Conservation (phyloP, 1,284 basidiomycete genomes). For the Anthracocystis setariae region DNA sequence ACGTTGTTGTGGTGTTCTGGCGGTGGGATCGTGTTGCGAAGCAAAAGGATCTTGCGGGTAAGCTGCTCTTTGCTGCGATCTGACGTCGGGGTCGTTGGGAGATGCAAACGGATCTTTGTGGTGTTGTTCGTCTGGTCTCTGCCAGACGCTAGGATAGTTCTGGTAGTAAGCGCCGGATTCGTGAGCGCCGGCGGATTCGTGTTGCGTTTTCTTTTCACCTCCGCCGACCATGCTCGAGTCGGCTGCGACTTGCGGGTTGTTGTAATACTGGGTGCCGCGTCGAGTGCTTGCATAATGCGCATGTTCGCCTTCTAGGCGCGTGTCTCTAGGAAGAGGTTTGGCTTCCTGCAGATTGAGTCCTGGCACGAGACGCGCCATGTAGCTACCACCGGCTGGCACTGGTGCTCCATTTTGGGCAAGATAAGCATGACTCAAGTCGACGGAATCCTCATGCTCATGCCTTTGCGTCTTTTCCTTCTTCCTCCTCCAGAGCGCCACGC, state of each 20-base stretch:
- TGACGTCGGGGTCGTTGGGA: background rate
- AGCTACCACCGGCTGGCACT: conserved; percentile 21
- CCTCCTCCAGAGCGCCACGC: conserved; percentile 27
- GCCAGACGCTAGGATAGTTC: background rate
- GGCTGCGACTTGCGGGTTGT: conserved; percentile 2
- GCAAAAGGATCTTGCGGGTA: conserved; percentile 15
- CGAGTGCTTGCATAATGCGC: conserved; percentile 20
- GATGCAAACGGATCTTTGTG: background rate
- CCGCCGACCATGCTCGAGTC: background rate
- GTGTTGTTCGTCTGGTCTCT: background rate
- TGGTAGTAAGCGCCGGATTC: background rate
- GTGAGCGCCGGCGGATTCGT: background rate
- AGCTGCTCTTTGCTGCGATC: background rate
- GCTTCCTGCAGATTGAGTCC: conserved; percentile 33
- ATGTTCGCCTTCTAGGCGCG: conserved; percentile 24
- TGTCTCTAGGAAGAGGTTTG: conserved; percentile 20
- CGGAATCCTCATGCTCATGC: conserved; percentile 14
- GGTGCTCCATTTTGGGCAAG: background rate
- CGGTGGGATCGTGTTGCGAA: background rate
- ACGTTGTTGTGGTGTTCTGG: no score
- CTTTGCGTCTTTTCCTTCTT: conserved; percentile 26
- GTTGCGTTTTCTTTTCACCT: background rate
- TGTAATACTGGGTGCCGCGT: conserved; percentile 15
- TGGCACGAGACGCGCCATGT: conserved; percentile 41
- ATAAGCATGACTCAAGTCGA: conserved; percentile 20